These are phyloP conservation scores for Brasenia schreberi DNA, from an alignment of 164 flowering plant genomes.

Conservation along the genomic window DNA sequence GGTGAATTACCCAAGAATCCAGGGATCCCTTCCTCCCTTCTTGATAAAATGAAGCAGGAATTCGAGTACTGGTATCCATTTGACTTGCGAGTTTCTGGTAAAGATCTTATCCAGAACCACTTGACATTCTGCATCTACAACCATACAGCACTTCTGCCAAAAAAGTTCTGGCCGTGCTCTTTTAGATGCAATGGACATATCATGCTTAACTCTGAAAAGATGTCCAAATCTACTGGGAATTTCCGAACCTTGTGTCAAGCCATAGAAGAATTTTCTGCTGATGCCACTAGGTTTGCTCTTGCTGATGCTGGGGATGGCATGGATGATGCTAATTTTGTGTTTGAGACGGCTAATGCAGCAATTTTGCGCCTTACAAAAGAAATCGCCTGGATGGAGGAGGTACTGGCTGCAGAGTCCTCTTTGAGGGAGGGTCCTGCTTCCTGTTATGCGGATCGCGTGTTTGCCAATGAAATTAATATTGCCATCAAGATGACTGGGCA, in stretches of 20 bases:
- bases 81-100: conserved; percentile 87
- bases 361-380: conserved; percentile 78
- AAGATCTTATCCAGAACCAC: conserved; percentile 90
- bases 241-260: conserved; percentile 74
- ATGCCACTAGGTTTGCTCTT: conserved; percentile 78
- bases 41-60: conserved; percentile 77
- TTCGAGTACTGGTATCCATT: conserved; percentile 95
- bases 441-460: conserved; percentile 73
- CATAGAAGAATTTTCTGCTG: conserved; percentile 80
- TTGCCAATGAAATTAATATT: conserved; percentile 73
- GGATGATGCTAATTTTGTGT: conserved; percentile 90
- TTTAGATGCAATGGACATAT: conserved; percentile 88
- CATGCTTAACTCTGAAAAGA: conserved; percentile 85
- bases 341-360: conserved; percentile 83
- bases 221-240: conserved; percentile 97
- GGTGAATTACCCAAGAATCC: conserved; percentile 43
- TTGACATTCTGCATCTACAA: conserved; percentile 77
- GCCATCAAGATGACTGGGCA: conserved; percentile 56
- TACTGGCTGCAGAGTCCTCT: conserved; percentile 45
- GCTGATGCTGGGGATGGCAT: conserved; percentile 99
- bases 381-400: conserved; percentile 81
- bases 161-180: conserved; percentile 70
- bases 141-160: conserved; percentile 65
- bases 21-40: conserved; percentile 27
- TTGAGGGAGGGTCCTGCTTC: conserved; percentile 44